Evolutionary conservation across 352 stramenopile genomes (phyloP).

Genomic region (Phytophthora multivora): DNA sequence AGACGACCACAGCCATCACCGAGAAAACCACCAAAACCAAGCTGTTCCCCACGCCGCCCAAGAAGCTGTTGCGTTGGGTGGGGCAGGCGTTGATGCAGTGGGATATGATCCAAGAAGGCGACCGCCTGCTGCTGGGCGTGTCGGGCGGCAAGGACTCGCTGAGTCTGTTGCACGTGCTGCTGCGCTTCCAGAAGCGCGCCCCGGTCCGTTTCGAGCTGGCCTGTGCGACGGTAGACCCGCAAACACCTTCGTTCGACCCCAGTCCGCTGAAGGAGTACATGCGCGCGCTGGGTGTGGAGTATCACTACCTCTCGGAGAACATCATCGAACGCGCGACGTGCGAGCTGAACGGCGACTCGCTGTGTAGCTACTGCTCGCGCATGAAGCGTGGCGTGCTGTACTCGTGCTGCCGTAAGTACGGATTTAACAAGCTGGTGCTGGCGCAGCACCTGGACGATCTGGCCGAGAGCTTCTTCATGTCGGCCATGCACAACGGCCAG

Average conservation of each 20-base stretch:
- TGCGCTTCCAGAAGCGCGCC: constrained; percentile 93
- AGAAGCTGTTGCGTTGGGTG: constrained; percentile 78
- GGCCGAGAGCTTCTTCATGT: constrained; percentile 99
- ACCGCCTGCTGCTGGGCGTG: constrained; percentile 94
- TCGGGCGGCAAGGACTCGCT: constrained; percentile 99
- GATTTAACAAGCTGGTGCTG: constrained; percentile 94
- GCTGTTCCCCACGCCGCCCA: constrained; percentile 69
- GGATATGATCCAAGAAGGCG: constrained; percentile 96
- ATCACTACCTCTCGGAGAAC: constrained; percentile 95
- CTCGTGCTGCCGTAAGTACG: constrained; percentile 91
- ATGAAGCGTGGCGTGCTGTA: constrained; percentile 99
- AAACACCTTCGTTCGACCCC: constrained; percentile 97
- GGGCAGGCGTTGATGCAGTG: constrained; percentile 94
- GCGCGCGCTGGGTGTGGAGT: constrained; percentile 92
- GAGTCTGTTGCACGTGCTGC: constrained; percentile 94
- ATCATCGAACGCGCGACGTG: constrained; percentile 90
- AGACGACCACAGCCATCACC: constrained; percentile 46
- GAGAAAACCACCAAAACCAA: constrained; percentile 56
- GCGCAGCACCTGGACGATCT: constrained; percentile 98
- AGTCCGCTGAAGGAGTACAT: constrained; percentile 97
- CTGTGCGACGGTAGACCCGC: constrained; percentile 96
- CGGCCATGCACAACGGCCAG: constrained; percentile 98
- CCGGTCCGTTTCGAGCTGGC: constrained; percentile 96
- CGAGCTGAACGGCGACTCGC: constrained; percentile 88
- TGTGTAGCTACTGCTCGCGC: constrained; percentile 96